phyloP scores from a whole-genome alignment of 805 yeast species.

The Spathaspora sp. region DNA sequence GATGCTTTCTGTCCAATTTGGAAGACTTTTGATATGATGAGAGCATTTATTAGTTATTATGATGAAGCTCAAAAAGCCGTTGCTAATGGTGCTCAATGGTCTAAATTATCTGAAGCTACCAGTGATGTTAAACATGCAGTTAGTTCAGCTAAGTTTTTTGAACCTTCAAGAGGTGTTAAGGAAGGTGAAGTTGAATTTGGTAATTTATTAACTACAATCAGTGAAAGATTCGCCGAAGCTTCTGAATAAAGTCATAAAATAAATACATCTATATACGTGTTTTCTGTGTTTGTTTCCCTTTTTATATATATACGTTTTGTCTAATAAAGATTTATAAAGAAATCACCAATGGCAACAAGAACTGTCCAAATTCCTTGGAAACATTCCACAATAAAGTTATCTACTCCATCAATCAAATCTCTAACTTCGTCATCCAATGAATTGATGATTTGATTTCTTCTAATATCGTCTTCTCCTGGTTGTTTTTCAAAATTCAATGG shows the following conservation, averaged over 20 bases:
- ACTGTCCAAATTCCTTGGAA: slow-evolving; percentile 10
- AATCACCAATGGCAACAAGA: slow-evolving; percentile 2
- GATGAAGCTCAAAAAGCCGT: slow-evolving; percentile 98
- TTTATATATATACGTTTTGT: background rate
- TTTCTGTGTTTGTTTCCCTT: background rate
- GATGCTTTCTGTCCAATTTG: slow-evolving; percentile 99
- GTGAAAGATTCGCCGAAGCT: slow-evolving; percentile 93
- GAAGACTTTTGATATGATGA: slow-evolving; percentile 99
- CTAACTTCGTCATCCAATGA: slow-evolving; percentile 14
- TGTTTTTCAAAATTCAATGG: slow-evolving; percentile 14
- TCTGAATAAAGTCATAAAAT: slow-evolving; percentile 55
- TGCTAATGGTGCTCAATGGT: slow-evolving; percentile 91
- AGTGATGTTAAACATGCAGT: slow-evolving; percentile 90
- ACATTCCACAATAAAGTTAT: slow-evolving; percentile 15
- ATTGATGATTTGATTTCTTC: slow-evolving; percentile 2
- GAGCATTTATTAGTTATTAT: slow-evolving; percentile 82
- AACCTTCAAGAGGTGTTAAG: slow-evolving; percentile 87
- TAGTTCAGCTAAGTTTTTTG: slow-evolving; percentile 91
- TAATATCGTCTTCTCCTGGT: background rate
- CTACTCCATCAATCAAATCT: slow-evolving; percentile 16
- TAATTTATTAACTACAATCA: slow-evolving; percentile 66
- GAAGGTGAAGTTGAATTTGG: slow-evolving; percentile 76
- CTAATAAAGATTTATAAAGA: background rate
- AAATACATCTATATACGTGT: background rate
- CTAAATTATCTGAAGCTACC: slow-evolving; percentile 84